These are phyloP conservation scores for Fusarium sp. DNA, from an alignment of 2,329 filamentous ascomycete genomes.

Conservation along the genomic window DNA sequence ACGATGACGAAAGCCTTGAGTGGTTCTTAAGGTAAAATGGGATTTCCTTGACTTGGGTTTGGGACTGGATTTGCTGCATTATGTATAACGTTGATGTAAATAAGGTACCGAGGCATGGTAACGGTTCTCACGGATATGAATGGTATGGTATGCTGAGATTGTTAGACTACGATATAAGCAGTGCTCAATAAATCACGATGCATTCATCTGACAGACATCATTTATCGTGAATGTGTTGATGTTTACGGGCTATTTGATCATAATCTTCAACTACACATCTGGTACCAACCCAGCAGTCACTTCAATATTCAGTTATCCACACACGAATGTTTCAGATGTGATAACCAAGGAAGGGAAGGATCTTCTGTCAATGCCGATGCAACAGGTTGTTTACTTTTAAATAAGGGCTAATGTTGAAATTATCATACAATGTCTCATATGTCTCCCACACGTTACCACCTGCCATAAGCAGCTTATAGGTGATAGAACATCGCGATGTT, in stretches of 20 bases:
- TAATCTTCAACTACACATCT: background rate
- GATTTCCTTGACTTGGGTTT: background rate
- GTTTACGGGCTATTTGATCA: background rate
- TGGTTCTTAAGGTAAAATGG: conserved; percentile 16
- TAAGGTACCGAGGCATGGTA: conserved; percentile 34
- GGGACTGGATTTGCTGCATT: conserved; percentile 15
- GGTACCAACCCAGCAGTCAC: background rate
- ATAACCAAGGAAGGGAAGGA: background rate
- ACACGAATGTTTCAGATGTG: background rate
- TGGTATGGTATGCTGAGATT: conserved; percentile 22
- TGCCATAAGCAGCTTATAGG: background rate
- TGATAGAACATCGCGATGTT: too few species aligned
- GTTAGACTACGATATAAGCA: conserved; percentile 26
- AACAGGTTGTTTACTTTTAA: conserved; percentile 6
- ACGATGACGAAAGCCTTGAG: conserved; percentile 6
- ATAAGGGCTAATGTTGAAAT: background rate
- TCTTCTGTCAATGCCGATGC: background rate
- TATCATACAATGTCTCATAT: conserved; percentile 3
- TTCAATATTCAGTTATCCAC: too few species aligned
- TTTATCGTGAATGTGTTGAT: background rate
- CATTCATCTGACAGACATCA: background rate
- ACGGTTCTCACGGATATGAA: conserved; percentile 36
- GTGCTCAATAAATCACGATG: conserved; percentile 22
- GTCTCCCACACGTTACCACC: conserved; percentile 1
- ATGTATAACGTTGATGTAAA: conserved; percentile 39